Evolutionary conservation across 164 flowering plant species (phyloP).

Genomic region (Aristolochia contorta): DNA sequence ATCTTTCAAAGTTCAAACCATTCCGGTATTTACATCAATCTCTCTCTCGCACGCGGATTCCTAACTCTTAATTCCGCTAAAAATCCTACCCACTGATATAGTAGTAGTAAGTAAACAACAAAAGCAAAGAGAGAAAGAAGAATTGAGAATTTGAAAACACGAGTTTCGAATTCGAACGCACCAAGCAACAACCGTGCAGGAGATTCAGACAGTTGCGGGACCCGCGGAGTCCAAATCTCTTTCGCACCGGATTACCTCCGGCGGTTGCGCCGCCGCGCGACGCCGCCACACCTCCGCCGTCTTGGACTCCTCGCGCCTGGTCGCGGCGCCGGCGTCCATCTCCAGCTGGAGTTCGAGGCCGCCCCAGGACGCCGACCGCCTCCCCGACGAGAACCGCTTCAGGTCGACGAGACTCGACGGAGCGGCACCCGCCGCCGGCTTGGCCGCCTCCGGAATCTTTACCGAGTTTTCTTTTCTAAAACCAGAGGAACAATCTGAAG

Average conservation of each 20-base stretch:
- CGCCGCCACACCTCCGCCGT: constrained; percentile 8
- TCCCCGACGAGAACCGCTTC: constrained; percentile 60
- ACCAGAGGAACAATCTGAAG: constrained; percentile 2
- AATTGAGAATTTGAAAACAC: neutral
- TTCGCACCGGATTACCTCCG: constrained; percentile 1
- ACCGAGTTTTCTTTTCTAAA: constrained; percentile 9
- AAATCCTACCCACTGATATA: neutral
- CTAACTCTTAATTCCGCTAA: neutral
- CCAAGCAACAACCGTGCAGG: neutral
- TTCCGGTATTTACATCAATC: neutral
- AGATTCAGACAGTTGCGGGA: constrained; percentile 9
- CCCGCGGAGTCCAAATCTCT: constrained; percentile 13
- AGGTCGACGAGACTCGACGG: constrained; percentile 47
- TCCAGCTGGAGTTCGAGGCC: constrained; percentile 13
- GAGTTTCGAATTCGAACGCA: neutral
- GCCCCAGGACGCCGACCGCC: constrained; percentile 31
- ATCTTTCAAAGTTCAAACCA: neutral
- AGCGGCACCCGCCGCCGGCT: constrained; percentile 12
- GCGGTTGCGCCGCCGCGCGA: constrained; percentile 8
- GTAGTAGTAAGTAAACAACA: neutral
- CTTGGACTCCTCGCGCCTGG: constrained; percentile 5
- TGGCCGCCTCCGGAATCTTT: constrained; percentile 1
- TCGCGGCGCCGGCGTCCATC: neutral
- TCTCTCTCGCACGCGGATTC: neutral
- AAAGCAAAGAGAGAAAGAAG: neutral